phyloP scores from a whole-genome alignment of 257 asterid species.

The Salvia hispanica region DNA sequence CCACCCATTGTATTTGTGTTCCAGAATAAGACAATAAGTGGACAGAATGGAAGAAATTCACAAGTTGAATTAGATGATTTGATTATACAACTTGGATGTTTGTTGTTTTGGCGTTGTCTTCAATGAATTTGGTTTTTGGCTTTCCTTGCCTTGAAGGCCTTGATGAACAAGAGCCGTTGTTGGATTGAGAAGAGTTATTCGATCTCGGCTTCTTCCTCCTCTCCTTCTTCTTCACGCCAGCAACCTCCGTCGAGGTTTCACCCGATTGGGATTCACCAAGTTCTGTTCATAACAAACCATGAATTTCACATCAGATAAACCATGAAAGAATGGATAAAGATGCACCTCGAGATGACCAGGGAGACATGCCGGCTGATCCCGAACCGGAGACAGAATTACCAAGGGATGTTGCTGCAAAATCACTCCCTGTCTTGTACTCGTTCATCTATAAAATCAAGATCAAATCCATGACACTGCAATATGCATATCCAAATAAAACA shows the following conservation, averaged over 20 bases:
- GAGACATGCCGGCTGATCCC: constrained; percentile 57
- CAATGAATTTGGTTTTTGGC: constrained; percentile 57
- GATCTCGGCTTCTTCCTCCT: constrained; percentile 62
- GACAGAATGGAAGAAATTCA: neutral
- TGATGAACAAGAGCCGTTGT: constrained; percentile 44
- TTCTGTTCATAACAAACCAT: constrained; percentile 34
- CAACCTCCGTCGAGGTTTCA: constrained; percentile 41
- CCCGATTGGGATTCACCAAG: constrained; percentile 34
- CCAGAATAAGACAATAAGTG: neutral
- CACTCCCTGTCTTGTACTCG: constrained; percentile 49
- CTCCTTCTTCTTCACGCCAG: constrained; percentile 50
- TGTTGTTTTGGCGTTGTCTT: constrained; percentile 40
- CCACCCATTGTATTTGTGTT: constrained; percentile 8
- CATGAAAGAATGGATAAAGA: neutral
- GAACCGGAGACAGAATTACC: constrained; percentile 54
- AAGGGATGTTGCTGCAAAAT: constrained; percentile 56
- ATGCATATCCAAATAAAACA: neutral
- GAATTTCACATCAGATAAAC: too few relatives aligned
- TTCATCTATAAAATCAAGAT: constrained; percentile 38
- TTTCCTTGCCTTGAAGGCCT: constrained; percentile 48
- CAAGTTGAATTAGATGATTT: neutral
- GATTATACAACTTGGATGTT: constrained; percentile 38
- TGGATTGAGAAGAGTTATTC: constrained; percentile 46
- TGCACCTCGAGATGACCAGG: constrained; percentile 82
- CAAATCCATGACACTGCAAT: neutral